Conservation (phyloP, 2,329 filamentous ascomycete genomes). For the Monosporascus cannonballus region DNA sequence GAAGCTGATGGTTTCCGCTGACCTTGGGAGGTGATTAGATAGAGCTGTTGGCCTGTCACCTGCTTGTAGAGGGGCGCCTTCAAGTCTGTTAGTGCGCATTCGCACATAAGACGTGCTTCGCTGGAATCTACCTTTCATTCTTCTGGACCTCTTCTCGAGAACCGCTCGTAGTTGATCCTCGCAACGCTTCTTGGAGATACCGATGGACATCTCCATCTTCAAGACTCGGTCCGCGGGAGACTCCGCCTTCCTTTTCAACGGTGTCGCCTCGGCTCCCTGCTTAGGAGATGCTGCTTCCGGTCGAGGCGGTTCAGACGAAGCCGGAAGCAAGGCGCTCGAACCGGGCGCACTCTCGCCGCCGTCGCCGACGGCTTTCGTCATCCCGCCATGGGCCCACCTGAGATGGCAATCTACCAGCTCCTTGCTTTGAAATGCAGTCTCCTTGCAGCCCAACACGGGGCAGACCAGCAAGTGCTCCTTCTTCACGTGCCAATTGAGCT, state of each 20-base stretch:
- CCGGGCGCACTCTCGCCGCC: not conserved
- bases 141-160: conserved; percentile 29
- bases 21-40: conserved; percentile 19
- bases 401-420: conserved; percentile 33
- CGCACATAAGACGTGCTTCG: not conserved
- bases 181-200: conserved; percentile 29
- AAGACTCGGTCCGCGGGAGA: conserved; percentile 18
- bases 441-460: conserved; percentile 31
- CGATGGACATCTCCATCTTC: conserved; percentile 23
- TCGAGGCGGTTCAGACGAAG: not conserved
- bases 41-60: conserved; percentile 27
- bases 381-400: conserved; percentile 26
- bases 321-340: conserved; percentile 8
- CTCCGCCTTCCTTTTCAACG: not conserved
- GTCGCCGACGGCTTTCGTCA: not conserved
- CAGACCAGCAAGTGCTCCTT: conserved; percentile 37
- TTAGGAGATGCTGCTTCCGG: not conserved
- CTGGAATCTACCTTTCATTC: conserved; percentile 19
- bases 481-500: conserved; percentile 38
- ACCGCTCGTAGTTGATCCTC: conserved; percentile 28
- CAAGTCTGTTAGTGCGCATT: conserved; percentile 2
- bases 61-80: conserved; percentile 19
- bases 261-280: not conserved
- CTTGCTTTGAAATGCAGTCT: conserved; percentile 27
- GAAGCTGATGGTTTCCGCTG: conserved; percentile 31